A percentile compares a stretch with the other conserved stretches of the same genome.
phyloP scores from a whole-genome alignment of 768 basidiomycete genomes.

The Chiua virens region DNA sequence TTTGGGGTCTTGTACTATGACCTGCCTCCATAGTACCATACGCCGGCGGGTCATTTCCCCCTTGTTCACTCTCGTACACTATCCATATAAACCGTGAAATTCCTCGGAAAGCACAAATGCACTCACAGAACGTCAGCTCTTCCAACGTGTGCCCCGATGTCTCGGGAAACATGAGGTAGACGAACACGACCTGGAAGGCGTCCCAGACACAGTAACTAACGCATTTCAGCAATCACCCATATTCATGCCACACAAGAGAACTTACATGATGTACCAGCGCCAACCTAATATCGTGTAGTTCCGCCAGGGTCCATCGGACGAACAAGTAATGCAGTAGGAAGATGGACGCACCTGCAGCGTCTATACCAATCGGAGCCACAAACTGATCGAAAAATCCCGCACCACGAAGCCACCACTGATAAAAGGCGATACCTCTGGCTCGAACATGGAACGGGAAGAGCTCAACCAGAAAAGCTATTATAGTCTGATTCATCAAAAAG shows the following conservation, averaged over 20 bases:
- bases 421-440: conserved; percentile 59
- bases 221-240: background rate
- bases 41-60: too few relatives aligned
- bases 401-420: conserved; percentile 56
- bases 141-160: background rate
- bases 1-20: too few relatives aligned
- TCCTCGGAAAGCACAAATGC: conserved; percentile 7
- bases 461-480: conserved; percentile 57
- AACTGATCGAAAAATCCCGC: conserved; percentile 1
- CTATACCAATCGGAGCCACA: conserved; percentile 11
- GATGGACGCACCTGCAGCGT: background rate
- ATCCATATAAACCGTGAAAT: background rate
- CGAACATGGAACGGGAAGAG: conserved; percentile 62
- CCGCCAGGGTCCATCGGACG: background rate
- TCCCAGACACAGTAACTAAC: conserved; percentile 2
- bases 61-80: conserved; percentile 8
- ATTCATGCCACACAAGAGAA: too few relatives aligned
- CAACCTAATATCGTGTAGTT: background rate
- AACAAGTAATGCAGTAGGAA: too few relatives aligned
- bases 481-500: background rate
- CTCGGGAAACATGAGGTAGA: background rate
- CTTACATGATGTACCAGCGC: conserved; percentile 13
- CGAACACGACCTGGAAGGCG: background rate
- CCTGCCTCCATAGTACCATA: too few relatives aligned
- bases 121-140: background rate